phyloP scores from a whole-genome alignment of 305 asterid species.

The Fraxinus dipetala region DNA sequence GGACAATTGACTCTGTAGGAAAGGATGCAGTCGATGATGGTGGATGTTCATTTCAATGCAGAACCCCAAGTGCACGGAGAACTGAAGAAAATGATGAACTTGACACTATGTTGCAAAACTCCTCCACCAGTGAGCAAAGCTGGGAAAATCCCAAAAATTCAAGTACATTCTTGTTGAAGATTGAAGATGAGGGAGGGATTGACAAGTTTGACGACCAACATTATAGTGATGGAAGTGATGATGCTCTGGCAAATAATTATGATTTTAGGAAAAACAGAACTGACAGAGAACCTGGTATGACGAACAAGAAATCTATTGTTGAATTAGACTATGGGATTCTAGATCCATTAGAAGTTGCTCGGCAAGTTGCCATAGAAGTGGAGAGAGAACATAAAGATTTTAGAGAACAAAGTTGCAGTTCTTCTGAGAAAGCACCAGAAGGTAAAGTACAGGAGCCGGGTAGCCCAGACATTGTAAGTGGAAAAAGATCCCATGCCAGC shows the following conservation, averaged over 20 bases:
- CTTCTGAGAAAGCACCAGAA: constrained; percentile 53
- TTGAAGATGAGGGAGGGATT: constrained; percentile 27
- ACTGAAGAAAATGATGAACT: constrained; percentile 30
- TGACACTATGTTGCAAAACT: constrained; percentile 25
- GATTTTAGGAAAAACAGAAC: constrained; percentile 22
- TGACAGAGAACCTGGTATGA: constrained; percentile 21
- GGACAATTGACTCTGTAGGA: constrained; percentile 32
- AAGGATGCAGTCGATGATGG: constrained; percentile 33
- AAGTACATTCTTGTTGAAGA: constrained; percentile 15
- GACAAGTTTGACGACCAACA: constrained; percentile 30
- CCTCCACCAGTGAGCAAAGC: constrained; percentile 24
- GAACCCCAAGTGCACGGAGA: constrained; percentile 28
- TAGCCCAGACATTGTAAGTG: constrained; percentile 45
- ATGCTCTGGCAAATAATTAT: constrained; percentile 24
- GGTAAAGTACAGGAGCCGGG: constrained; percentile 34
- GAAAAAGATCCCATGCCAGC: constrained; percentile 31
- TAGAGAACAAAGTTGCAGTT: constrained; percentile 62
- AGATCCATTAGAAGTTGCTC: constrained; percentile 85
- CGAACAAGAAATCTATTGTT: constrained; percentile 30
- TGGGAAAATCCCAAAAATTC: constrained; percentile 29
- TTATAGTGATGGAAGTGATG: constrained; percentile 17
- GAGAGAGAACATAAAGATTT: constrained; percentile 68
- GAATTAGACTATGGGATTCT: constrained; percentile 45
- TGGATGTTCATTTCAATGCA: constrained; percentile 33
- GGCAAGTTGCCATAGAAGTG: constrained; percentile 86